Evolutionary conservation across 2,329 filamentous ascomycete genomes (phyloP), one percentile per base, ranked within the genome.

Genomic region (Trichoderma afroharzianum): DNA sequence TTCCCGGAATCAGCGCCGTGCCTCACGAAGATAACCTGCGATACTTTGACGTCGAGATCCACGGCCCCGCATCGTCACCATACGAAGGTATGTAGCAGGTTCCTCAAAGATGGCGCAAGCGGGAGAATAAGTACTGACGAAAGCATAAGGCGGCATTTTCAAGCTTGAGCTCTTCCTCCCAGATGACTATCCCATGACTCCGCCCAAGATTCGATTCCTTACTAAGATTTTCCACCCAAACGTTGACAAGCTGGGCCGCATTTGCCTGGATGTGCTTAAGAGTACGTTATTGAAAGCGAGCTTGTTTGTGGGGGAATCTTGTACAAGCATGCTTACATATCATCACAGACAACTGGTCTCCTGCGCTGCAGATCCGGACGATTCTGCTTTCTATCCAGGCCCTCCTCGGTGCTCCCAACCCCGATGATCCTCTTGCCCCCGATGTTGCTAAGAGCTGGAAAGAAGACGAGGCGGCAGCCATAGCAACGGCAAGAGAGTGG

Each of bases 201-300:
- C 96, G 68, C 96, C 96, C 59, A 98, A 98, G 87, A 98, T 99
- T 79, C 93, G 96, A 70, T 99, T 99, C 83, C 87, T 99, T 66
- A 99, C 97, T 77, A 98, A 97, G 85, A 98, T 99, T 82, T 99
- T 98, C 83, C 97, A 99, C 82, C 96, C 96, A 67, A 99, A 99
- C 81, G 98, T 99, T 77, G 96, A 99, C 82, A 97, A 97, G 83
- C 90, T 99, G 2, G 96, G 96, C 73, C 92, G 96, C 73, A 99
- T 99, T 83, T 99, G 97, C 80, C 85, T 99, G 63, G 96, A 99
- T 80, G 96, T 99, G 39, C 85, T 99, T 71, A 99, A 99, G 87
- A 97, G 96, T 97, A 85, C 76, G 88, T 68, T 50, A 55, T 53
- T 47, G 55, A 53, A 21, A 68, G 39, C 75, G 2, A 66, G n/a